Evolutionary conservation across 768 basidiomycete species (phyloP), one percentile per base, ranked within the genome.

Genomic region (Rhodotorula diobovata): DNA sequence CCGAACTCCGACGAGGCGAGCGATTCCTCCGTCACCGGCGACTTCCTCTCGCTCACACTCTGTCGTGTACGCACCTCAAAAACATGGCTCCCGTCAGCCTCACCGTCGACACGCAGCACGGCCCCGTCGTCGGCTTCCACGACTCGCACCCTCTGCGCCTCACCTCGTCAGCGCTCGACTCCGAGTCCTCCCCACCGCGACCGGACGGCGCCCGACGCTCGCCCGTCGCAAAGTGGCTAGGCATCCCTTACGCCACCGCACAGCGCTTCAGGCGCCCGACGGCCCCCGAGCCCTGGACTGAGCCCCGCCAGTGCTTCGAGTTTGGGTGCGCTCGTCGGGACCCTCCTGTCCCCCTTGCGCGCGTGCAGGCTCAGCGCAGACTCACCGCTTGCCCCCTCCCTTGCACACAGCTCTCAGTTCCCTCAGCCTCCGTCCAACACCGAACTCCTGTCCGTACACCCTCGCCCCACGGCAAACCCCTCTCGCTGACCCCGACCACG

Each of bases 191-290:
- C n/a, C 9, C 35, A 28, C 4, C 30, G 18, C 11, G 9, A 30
- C 10, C n/a, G n/a, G n/a, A n/a, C n/a, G n/a, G n/a, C n/a, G n/a
- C n/a, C n/a, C n/a, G n/a, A n/a, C n/a, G n/a, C n/a, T n/a, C n/a
- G n/a, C 57, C 68, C 7, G 68, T 74, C 34, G 12, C 4, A 16
- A 74, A 74, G 45, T 74, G 72, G 72, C 67, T 74, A 43, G 72
- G 64, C 14, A 65, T 74, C 30, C 73, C 73, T 0, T 74, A 74
- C 60, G 73, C 73, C 1, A 43, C 54, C n/a, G 73, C 73, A 1
- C 12, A 23, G 0, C 61, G 73, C 6, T 74, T 46, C 37, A n/a
- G 61, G 28, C 61, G 69, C n/a, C 73, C 73, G 4, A 8, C 8
- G 14, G 16, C 51, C 15, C 69, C 68, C 0, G 4, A 30, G 6